Conservation (phyloP, 2,329 filamentous ascomycete genomes). For the Akanthomyces lecanii region DNA sequence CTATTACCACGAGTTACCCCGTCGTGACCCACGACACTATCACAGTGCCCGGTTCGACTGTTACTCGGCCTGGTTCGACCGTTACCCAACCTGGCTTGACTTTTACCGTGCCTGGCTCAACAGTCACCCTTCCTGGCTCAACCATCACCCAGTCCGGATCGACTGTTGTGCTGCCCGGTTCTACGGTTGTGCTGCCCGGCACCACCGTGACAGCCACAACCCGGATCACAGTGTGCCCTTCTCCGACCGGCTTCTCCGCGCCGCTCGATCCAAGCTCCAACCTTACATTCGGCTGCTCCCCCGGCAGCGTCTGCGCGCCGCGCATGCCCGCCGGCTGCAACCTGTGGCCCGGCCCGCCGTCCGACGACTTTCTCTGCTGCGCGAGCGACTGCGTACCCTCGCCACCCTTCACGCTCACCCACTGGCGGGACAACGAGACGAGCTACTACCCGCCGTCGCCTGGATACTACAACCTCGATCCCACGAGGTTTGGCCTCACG, state of each 20-base stretch:
- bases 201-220: not conserved
- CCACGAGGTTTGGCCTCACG: conserved; percentile 57
- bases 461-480: conserved; percentile 62
- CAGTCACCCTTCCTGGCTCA: conserved; percentile 26
- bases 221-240: conserved; percentile 38
- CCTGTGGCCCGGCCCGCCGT: conserved; percentile 46
- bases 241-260: conserved; percentile 36
- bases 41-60: conserved; percentile 17
- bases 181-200: conserved; percentile 20
- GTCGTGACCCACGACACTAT: conserved; percentile 30
- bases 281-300: conserved; percentile 50
- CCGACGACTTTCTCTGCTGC: conserved; percentile 43
- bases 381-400: conserved; percentile 41
- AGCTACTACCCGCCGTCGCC: conserved; percentile 45
- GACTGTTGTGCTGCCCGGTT: conserved; percentile 22
- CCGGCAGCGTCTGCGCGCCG: conserved; percentile 51
- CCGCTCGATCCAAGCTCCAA: conserved; percentile 35
- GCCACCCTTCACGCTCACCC: conserved; percentile 32
- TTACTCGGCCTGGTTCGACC: conserved; percentile 18
- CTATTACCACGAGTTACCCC: conserved; percentile 27
- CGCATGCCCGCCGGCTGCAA: conserved; percentile 47
- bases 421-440: conserved; percentile 44
- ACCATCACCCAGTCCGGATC: conserved; percentile 26
- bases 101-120: conserved; percentile 26
- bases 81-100: conserved; percentile 18